Conservation (phyloP, 164 flowering plant species). For the Vitis rotundifolia region DNA sequence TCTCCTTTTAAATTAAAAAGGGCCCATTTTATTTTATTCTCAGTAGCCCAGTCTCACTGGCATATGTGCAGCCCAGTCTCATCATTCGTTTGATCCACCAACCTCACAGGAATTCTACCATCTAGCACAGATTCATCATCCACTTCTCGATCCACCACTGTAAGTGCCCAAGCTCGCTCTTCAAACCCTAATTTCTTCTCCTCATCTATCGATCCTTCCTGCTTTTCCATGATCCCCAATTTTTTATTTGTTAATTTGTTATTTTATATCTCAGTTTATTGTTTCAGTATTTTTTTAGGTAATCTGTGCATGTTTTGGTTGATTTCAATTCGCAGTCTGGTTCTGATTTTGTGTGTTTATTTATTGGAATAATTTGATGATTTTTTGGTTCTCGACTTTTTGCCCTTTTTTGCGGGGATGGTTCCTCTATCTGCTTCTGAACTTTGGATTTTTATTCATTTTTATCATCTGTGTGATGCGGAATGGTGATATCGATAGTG, state of each 20-base stretch:
- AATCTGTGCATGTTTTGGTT: neutral
- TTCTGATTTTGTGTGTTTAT: constrained; percentile 4
- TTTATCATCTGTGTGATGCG: constrained; percentile 1
- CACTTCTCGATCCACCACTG: constrained; percentile 30
- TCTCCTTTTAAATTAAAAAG: too few relatives aligned
- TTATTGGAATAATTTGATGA: neutral
- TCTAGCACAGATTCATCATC: constrained; percentile 16
- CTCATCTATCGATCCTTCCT: constrained; percentile 3
- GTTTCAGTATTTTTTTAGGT: neutral
- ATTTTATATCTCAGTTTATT: neutral
- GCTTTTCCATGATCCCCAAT: constrained; percentile 20
- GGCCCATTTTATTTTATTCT: too few relatives aligned
- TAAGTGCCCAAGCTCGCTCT: constrained; percentile 17
- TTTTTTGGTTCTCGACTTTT: neutral
- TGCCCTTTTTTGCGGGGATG: neutral
- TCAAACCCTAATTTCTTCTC: constrained; percentile 14
- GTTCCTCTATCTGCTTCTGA: neutral
- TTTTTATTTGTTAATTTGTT: neutral
- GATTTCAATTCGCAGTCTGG: neutral
- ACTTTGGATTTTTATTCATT: neutral
- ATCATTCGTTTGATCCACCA: too few relatives aligned
- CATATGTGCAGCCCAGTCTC: too few relatives aligned
- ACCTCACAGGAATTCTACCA: too few relatives aligned
- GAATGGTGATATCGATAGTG: too few relatives aligned
- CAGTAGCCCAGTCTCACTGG: too few relatives aligned